Conservation (phyloP, 805 yeast genomes). For the Hanseniaspora thailandica region DNA sequence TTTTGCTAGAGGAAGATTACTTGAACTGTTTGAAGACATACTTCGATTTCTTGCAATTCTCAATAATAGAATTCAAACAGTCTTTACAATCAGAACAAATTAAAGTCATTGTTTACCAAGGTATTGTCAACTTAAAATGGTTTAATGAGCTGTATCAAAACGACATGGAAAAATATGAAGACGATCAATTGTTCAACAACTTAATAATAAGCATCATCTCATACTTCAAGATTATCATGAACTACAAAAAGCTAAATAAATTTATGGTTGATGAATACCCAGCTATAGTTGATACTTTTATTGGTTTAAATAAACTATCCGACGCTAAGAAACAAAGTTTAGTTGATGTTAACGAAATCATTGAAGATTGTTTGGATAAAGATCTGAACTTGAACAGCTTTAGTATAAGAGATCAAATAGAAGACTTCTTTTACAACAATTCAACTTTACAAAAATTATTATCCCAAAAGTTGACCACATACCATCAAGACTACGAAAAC, state of each 20-base stretch:
- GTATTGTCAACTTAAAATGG: slow-evolving; percentile 16
- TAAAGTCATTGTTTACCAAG: not conserved
- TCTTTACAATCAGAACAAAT: slow-evolving; percentile 1
- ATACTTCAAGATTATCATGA: not conserved
- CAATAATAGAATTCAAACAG: slow-evolving; percentile 21
- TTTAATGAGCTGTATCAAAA: slow-evolving; percentile 15
- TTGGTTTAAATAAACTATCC: not conserved
- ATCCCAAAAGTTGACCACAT: not conserved
- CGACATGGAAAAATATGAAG: slow-evolving; percentile 14
- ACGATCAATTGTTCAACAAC: slow-evolving; percentile 5
- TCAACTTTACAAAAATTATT: not conserved
- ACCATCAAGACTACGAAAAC: slow-evolving; percentile 1
- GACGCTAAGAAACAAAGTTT: not conserved
- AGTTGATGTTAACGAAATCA: not conserved
- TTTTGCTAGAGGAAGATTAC: not conserved
- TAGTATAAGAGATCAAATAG: slow-evolving; percentile 13
- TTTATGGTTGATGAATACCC: not conserved
- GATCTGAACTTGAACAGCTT: not conserved
- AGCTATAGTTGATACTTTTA: not conserved
- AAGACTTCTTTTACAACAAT: not conserved
- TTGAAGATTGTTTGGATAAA: slow-evolving; percentile 6
- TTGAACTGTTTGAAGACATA: slow-evolving; percentile 16
- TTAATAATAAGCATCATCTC: not conserved
- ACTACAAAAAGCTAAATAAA: not conserved
- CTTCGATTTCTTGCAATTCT: slow-evolving; percentile 28